Conservation (phyloP, 2,329 filamentous ascomycete species). For the Dryadomyces quercus-mongolicae region DNA sequence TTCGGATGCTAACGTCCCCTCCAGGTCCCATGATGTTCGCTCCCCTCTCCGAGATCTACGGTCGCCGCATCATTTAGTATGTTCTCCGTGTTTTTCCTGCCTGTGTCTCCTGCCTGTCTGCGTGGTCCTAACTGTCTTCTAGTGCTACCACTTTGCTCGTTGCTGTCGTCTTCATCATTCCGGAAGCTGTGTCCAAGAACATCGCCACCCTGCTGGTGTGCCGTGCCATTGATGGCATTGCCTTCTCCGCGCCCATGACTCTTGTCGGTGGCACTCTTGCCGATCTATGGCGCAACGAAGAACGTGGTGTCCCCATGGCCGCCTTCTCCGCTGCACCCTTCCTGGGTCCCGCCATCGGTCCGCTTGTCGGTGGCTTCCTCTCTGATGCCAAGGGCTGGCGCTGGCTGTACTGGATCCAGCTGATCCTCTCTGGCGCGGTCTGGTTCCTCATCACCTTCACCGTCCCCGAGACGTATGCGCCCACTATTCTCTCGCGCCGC, state of each 20-base stretch:
- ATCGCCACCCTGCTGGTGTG: slow-evolving; percentile 66
- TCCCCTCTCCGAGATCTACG: slow-evolving; percentile 63
- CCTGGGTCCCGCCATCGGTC: slow-evolving; percentile 62
- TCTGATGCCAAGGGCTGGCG: slow-evolving; percentile 16
- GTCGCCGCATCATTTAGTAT: slow-evolving; percentile 58
- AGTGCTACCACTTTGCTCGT: slow-evolving; percentile 50
- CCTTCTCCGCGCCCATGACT: slow-evolving; percentile 78
- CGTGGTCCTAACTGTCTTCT: not conserved
- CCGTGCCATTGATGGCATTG: slow-evolving; percentile 68
- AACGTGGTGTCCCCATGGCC: slow-evolving; percentile 78
- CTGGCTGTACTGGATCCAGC: slow-evolving; percentile 47
- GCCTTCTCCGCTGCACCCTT: slow-evolving; percentile 76
- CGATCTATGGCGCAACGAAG: slow-evolving; percentile 75
- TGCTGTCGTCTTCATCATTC: slow-evolving; percentile 69
- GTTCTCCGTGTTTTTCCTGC: slow-evolving; percentile 8
- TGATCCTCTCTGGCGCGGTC: slow-evolving; percentile 59
- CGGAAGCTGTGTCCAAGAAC: slow-evolving; percentile 65
- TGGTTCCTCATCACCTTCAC: slow-evolving; percentile 75
- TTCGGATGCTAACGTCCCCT: not conserved
- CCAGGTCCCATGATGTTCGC: slow-evolving; percentile 65
- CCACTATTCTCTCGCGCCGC: slow-evolving; percentile 58
- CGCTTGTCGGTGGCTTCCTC: slow-evolving; percentile 58
- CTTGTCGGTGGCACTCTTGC: slow-evolving; percentile 72
- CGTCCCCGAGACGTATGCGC: slow-evolving; percentile 82
- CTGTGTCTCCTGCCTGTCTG: too few relatives aligned